Evolutionary conservation across 768 basidiomycete genomes (phyloP), one percentile per base, ranked within the genome.

Genomic region (Auriculariales sp.): DNA sequence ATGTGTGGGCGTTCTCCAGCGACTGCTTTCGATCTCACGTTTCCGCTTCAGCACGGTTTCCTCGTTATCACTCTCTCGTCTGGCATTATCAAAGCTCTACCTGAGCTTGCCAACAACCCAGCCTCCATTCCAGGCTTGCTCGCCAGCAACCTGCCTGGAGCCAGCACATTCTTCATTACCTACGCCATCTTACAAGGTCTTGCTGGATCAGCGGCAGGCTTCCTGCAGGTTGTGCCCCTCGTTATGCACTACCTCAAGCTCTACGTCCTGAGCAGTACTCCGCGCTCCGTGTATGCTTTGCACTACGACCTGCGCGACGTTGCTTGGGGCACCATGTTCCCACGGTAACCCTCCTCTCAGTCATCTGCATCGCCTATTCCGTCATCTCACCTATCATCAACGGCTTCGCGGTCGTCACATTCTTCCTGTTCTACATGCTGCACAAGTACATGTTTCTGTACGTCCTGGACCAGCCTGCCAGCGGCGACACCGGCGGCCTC

Each of bases 371-470:
- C 25, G 81, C 75, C 2, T 98, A 97, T 67, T 82, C 80, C 29
- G 74, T 92, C 61, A 93, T 97, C 56, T 81, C 90, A 4, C 93
- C 94, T 0, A 72, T 98, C 60, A 92, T 95, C 68, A 93, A 90
- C 55, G 93, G 93, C 6, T 78, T 98, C 42, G 81, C 87, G 2
- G 78, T 78, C 55, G 70, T 72, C 27, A 79, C 87, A 1, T 95
- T 98, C 71, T 80, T 85, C 63, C 63, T 82, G 36, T 86, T 90
- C 66, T 93, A 84, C 64, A 67, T 79, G 52, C 46, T 53, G 24
- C 62, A 47, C 54, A 71, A 71, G 64, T 91, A 90, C 57, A 75
- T 88, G 28, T 91, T 87, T 74, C 69, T 87, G 48, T 91, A 78
- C 70, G 79, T 77, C 53, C 77, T 78, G 57, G 79, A 86, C 49